Evolutionary conservation across 78 protist species (phyloP), one percentile per base, ranked within the genome.

Genomic region (Dictyostelium brefeldianum): DNA sequence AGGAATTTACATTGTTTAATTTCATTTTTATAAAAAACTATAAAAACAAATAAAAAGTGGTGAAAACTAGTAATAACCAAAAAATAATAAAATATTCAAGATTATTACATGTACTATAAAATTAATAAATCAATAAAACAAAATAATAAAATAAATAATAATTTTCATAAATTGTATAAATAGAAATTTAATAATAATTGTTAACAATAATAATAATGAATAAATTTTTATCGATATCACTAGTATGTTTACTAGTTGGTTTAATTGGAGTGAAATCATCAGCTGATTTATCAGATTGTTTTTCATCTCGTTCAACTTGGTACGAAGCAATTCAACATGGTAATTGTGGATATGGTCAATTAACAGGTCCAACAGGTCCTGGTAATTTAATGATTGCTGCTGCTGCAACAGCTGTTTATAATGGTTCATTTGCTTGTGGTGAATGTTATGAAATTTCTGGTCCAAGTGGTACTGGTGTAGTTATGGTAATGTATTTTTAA

Each of bases 311-410:
- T 59, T 87, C 93, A 10, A 87, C 93, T 10, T 87, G 93, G 93
- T 87, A 87, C 50, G 93, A 87, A 77, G 93, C 93, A 3, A 51
- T 87, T n/a, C 83, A 87, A 77, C 93, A 87, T 65, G 93, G 93
- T 10, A 87, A 87, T 70, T 87, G 93, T 87, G 93, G 93, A 27
- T 87, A 87, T 50, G 93, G 83, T 46, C 93, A 81, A 77, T 14
- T 87, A 1, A 27, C 36, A 29, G 93, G 93, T 22, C 67, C 54
- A 25, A 78, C 83, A 12, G 93, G 93, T n/a, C 93, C 93, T 22
- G 84, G 78, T 20, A 29, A 56, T 77, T 18, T 50, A 29, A 57
- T 87, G 46, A 77, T 87, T 78, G 84, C 93, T 20, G 93, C 93
- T 2, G 85, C 93, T 65, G 93, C 93, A 0, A 78, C 93, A n/a